Evolutionary conservation across 768 basidiomycete species (phyloP), one percentile per base, ranked within the genome.

Genomic region (Chalciporus sphaerocephalus): DNA sequence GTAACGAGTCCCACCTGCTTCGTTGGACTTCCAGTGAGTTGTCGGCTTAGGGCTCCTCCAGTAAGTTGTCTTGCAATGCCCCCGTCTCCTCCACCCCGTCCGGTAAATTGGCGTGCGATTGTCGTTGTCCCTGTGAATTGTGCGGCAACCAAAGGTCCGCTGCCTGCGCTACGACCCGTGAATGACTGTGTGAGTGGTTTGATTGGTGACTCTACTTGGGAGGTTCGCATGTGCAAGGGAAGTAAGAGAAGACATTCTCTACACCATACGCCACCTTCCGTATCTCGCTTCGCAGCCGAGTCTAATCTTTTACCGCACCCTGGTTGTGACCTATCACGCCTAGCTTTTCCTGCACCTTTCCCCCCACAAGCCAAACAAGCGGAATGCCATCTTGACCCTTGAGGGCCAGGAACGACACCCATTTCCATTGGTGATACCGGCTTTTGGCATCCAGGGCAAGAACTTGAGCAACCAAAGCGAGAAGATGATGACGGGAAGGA

Each of bases 281-380:
- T 69, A 56, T 85, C 87, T 24, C 70, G 75, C 66, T 86, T 91
- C 11, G 90, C 90, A 20, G 82, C 87, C 53, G 87, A 88, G 59
- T 92, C 90, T 12, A 92, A 65, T 52, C 75, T 80, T 69, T 92
- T 92, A 9, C 87, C 85, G 54, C 90, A 92, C 8, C 89, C 89
- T 8, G 87, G 81, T 50, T 76, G 75, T 17, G 73, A 78, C 38
- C 74, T 76, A 50, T 77, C 78, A 53, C 62, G 73, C 67, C 54
- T 76, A 65, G 68, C 72, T 56, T 43, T 64, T 28, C 65, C 61
- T 10, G 57, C 54, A 7, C 68, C 66, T 61, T 80, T 87, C 1
- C 90, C 90, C 1, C 90, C 90, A 57, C 90, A 92, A 6, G 89
- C 74, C 39, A 92, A 73, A 62, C 90, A 92, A 30, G 74, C 59